Conservation (phyloP, 176 grass and related monocot species). For the Oryza glaberrima region DNA sequence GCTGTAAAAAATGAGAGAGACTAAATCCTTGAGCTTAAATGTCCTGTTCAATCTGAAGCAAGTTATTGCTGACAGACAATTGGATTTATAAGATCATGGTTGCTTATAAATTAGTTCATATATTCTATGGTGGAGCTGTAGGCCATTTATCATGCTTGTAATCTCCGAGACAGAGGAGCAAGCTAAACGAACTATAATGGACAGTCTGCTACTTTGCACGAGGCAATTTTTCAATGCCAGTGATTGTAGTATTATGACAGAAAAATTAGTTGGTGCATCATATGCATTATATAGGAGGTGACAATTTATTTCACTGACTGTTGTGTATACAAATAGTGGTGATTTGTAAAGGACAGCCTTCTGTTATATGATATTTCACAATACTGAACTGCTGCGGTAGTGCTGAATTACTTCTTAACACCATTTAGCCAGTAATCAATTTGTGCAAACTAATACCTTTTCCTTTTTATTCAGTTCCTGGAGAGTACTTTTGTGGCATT, state of each 20-base stretch:
- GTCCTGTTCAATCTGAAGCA: background rate
- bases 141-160: background rate
- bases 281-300: constrained; percentile 14
- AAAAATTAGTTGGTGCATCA: background rate
- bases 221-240: background rate
- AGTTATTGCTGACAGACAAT: background rate
- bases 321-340: background rate
- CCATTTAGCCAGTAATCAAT: constrained; percentile 7
- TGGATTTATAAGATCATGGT: background rate
- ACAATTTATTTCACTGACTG: background rate
- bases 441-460: constrained; percentile 13
- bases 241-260: background rate
- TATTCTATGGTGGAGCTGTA: background rate
- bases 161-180: background rate
- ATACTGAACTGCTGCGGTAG: background rate
- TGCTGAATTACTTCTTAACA: constrained; percentile 33
- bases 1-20: background rate
- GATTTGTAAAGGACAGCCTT: background rate
- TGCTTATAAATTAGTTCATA: background rate
- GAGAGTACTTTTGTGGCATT: constrained; percentile 83
- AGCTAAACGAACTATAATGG: background rate
- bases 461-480: constrained; percentile 69
- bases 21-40: background rate
- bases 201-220: background rate
- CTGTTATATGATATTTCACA: constrained; percentile 16